Evolutionary conservation across 2,329 filamentous ascomycete genomes (phyloP).

Genomic region (Neophaeococcomyces aloes): DNA sequence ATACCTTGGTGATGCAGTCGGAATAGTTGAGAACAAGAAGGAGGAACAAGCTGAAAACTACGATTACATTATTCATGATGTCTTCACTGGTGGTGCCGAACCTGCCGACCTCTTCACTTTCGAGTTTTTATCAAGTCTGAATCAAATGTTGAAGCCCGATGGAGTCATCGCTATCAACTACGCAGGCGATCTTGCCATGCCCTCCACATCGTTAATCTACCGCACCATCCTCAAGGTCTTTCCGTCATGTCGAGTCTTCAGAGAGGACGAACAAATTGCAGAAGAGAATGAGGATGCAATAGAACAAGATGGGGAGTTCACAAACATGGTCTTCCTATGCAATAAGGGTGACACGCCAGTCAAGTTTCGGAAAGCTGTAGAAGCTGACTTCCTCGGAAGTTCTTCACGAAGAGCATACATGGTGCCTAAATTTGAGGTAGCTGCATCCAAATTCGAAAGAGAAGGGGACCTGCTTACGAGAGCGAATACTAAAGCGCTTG

Average conservation of each 20-base stretch:
- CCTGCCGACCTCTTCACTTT: constrained; percentile 78
- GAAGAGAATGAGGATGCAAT: constrained; percentile 38
- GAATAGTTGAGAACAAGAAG: constrained; percentile 45
- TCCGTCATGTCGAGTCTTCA: constrained; percentile 81
- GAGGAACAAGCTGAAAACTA: constrained; percentile 43
- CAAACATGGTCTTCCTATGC: constrained; percentile 96
- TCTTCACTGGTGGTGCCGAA: constrained; percentile 93
- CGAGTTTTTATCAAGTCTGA: constrained; percentile 66
- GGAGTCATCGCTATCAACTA: constrained; percentile 94
- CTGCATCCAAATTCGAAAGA: constrained; percentile 36
- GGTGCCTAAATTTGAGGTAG: constrained; percentile 57
- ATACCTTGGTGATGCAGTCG: constrained; percentile 71
- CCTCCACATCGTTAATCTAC: constrained; percentile 66
- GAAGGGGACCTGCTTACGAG: constrained; percentile 46
- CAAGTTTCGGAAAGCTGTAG: constrained; percentile 55
- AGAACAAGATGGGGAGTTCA: constrained; percentile 55
- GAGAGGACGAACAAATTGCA: constrained; percentile 55
- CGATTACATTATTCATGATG: constrained; percentile 92
- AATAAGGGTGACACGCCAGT: constrained; percentile 32
- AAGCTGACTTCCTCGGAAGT: constrained; percentile 62
- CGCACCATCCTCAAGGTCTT: constrained; percentile 75
- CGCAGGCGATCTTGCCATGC: constrained; percentile 72
- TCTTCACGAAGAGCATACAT: constrained; percentile 60
- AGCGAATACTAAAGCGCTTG: constrained; percentile 57
- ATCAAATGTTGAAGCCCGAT: constrained; percentile 59